Base-by-base conservation (phyloP, 495 filamentous ascomycete genomes). In the Neurospora africana region DNA sequence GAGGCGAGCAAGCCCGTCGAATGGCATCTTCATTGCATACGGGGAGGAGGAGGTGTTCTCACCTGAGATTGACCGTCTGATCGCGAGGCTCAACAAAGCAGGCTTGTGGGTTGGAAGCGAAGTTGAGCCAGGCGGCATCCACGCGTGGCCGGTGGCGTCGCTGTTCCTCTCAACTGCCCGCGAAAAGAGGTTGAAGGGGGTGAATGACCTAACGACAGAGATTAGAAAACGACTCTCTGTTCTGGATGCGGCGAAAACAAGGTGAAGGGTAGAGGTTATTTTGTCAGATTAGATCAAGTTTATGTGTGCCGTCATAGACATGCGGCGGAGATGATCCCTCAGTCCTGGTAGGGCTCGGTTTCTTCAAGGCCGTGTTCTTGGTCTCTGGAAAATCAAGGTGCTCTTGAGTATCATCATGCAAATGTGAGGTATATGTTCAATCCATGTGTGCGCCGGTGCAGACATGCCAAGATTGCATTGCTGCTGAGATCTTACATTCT, bases 71-170 rank as follows among this genome's bases (percentile, higher is more conserved):
- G 76, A 84, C 71, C 78, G 81, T 15, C 76, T 91, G 58, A 79
- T 90, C 19, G 74, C 74, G 17, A 75, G 86, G 37, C 78, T 91
- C 53, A 75, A 82, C 44, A 78, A 80, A 35, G 83, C 83, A n/a
- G 82, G 81, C 67, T 80, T 85, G 58, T 75, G 79, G 33, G 84
- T 91, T 13, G 76, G 76, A 37, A 83, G 82, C 69, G 74, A 82
- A 69, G 83, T 84, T 76, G 88, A 91, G 74, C 79, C 82, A 41
- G 90, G 87, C 5, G 89, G 86, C 27, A 88, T 93, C 71, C 92
- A 94, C 81, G 91, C 90, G 13, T 94, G 92, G 92, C 92, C 91
- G 17, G 89, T 94, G 35, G 91, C 89, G 19, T 85, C 84, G 39
- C 76, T 93, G 58, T 94, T 92, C 77, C 79, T 93, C 21, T 87